A percentile compares a stretch with the other conserved stretches of the same genome.
These are phyloP conservation scores for Trichoderma asperelloides DNA, from an alignment of 495 filamentous ascomycete species.

Conservation along the genomic window DNA sequence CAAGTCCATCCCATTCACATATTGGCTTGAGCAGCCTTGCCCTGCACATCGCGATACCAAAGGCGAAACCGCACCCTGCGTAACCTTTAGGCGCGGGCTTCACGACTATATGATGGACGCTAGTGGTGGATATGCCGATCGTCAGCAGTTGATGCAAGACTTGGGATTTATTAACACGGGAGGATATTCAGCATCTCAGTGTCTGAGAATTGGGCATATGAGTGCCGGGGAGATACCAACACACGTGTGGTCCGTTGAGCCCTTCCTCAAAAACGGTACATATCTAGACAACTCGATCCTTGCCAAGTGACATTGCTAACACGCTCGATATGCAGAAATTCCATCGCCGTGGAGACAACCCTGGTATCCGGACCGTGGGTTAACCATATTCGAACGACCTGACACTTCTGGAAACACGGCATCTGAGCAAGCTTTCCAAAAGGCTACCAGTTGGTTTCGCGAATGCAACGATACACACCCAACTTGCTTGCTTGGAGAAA, in stretches of 20 bases:
- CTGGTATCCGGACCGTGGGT: background rate
- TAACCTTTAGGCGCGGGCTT: background rate
- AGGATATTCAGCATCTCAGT: background rate
- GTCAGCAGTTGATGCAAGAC: background rate
- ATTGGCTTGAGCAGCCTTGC: background rate
- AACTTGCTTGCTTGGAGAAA: background rate
- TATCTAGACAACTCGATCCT: background rate
- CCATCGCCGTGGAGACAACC: slow-evolving; percentile 3
- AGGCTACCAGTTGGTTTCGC: background rate
- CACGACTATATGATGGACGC: background rate
- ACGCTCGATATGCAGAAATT: background rate
- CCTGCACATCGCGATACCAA: background rate
- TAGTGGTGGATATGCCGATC: background rate
- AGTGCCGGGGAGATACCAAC: background rate
- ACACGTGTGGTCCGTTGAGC: background rate
- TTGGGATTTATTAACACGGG: background rate
- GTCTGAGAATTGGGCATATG: background rate
- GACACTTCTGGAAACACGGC: background rate
- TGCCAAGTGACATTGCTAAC: background rate
- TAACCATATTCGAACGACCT: background rate
- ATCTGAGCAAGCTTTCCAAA: background rate
- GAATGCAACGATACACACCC: background rate
- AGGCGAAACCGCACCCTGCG: background rate
- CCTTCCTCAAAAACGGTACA: background rate
- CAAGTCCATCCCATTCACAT: background rate